Conservation (phyloP, 768 basidiomycete genomes). For the Daedalea quercina region DNA sequence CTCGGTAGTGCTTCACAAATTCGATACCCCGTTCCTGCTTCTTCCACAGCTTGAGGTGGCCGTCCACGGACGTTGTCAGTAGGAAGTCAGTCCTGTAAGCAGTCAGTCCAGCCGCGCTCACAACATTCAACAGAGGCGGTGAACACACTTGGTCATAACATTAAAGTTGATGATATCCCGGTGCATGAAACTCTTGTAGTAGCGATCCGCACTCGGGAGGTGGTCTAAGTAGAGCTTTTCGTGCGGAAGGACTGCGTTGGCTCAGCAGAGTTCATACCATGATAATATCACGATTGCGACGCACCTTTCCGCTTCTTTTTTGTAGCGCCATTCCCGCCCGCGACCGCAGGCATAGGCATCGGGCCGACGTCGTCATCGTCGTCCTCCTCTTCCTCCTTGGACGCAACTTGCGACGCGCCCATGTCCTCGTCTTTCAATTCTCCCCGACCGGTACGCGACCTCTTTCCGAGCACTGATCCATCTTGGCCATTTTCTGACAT, state of each 20-base stretch:
- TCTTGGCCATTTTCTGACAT: constrained; percentile 21
- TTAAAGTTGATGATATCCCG: constrained; percentile 86
- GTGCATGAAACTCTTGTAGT: constrained; percentile 98
- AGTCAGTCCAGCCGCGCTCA: too few species aligned
- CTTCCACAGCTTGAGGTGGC: constrained; percentile 98
- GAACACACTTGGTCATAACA: constrained; percentile 75
- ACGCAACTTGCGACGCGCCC: background rate
- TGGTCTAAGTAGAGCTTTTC: constrained; percentile 91
- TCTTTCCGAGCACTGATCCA: constrained; percentile 20
- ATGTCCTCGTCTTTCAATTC: constrained; percentile 9
- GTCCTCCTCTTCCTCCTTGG: constrained; percentile 38
- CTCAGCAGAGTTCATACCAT: background rate
- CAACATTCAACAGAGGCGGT: background rate
- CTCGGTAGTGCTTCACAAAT: constrained; percentile 97
- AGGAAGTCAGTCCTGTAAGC: constrained; percentile 77
- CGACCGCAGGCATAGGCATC: constrained; percentile 70
- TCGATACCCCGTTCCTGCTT: constrained; percentile 95
- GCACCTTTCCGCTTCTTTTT: constrained; percentile 86
- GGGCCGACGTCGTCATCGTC: constrained; percentile 82
- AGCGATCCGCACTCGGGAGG: constrained; percentile 87
- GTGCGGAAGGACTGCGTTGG: constrained; percentile 73
- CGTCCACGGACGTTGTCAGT: constrained; percentile 91
- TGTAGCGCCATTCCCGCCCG: constrained; percentile 25
- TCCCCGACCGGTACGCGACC: constrained; percentile 12
- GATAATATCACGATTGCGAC: constrained; percentile 12